Conservation (phyloP, 106 monocot genomes). For the Apostasia ramifera region DNA sequence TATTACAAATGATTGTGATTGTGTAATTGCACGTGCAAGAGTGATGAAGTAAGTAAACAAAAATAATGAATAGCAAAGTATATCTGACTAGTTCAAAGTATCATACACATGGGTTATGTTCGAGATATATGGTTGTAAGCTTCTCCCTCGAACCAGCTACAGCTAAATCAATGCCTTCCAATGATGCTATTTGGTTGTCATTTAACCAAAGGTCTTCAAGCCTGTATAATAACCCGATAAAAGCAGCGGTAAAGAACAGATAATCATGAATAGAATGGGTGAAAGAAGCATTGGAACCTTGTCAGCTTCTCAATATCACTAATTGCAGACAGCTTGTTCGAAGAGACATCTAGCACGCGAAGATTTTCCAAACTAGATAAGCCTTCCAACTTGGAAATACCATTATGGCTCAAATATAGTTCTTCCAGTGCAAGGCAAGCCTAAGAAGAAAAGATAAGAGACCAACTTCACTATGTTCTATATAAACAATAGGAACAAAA, state of each 20-base stretch:
- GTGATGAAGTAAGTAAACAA: background rate
- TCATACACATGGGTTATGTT: slow-evolving; percentile 93
- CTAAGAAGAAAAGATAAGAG: slow-evolving; percentile 31
- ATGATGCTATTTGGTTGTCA: slow-evolving; percentile 75
- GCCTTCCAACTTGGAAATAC: slow-evolving; percentile 89
- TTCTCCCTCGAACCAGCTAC: slow-evolving; percentile 70
- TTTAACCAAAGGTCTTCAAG: slow-evolving; percentile 94
- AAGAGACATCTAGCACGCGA: slow-evolving; percentile 79
- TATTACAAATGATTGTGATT: background rate
- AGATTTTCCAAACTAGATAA: slow-evolving; percentile 74
- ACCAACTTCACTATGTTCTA: background rate
- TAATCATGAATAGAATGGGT: background rate
- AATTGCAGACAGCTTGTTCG: slow-evolving; percentile 77
- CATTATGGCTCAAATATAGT: slow-evolving; percentile 96
- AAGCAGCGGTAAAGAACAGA: background rate
- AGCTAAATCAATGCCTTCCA: slow-evolving; percentile 62
- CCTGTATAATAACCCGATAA: slow-evolving; percentile 36
- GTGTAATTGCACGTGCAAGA: background rate
- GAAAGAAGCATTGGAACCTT: slow-evolving; percentile 25
- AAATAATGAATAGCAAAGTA: background rate
- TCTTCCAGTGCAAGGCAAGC: slow-evolving; percentile 87
- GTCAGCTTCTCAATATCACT: slow-evolving; percentile 70
- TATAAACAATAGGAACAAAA: background rate
- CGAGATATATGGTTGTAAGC: slow-evolving; percentile 86
- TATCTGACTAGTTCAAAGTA: slow-evolving; percentile 4